Evolutionary conservation across 1,284 basidiomycete species (phyloP), one percentile per base, ranked within the genome.

Genomic region (Pascua sp.): DNA sequence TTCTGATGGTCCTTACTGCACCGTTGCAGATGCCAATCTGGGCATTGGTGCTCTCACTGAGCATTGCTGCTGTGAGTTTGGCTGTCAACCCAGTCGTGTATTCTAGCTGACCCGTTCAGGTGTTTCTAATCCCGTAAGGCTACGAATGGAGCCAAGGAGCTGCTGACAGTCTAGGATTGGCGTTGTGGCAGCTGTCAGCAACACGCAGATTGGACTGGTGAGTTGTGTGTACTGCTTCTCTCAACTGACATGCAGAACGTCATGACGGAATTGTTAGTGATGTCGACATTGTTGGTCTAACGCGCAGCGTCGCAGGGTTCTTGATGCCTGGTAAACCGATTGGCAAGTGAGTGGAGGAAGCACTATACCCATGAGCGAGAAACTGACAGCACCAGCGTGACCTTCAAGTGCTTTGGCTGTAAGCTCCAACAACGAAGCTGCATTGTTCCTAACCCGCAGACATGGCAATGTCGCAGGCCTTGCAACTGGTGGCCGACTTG

Each of bases 241-340:
- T 36, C 41, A 16, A 32, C 51, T 59, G 42, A 60, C 49, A 13
- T 3, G 9, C 40, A 75, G 68, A 78, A 78, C 55, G 80, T 81
- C 38, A 67, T 81, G 50, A 80, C 79, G 1, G 80, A 81, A 56
- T 79, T 80, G 75, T 76, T 36, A 66, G 72, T 17, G 11, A 18
- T 17, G 1, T 17, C 24, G 4, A 7, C 24, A 17, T 9, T 16
- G n/a, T 17, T 18, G 4, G 2, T 16, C 48, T 57, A 41, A 50
- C 47, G 4, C 8, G 1, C 49, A 76, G 76, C 52, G 75, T 80
- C 0, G 77, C 78, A 5, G 81, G 81, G 0, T 70, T 80, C 42
- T 63, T 81, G 40, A 77, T 80, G 68, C 80, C 81, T 1, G 81
- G 81, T 5, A 78, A 77, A 53, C 80, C 80, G 1, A 80, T 81